Evolutionary conservation across 768 basidiomycete genomes (phyloP).

Genomic region (Rhizopogon salebrosus): DNA sequence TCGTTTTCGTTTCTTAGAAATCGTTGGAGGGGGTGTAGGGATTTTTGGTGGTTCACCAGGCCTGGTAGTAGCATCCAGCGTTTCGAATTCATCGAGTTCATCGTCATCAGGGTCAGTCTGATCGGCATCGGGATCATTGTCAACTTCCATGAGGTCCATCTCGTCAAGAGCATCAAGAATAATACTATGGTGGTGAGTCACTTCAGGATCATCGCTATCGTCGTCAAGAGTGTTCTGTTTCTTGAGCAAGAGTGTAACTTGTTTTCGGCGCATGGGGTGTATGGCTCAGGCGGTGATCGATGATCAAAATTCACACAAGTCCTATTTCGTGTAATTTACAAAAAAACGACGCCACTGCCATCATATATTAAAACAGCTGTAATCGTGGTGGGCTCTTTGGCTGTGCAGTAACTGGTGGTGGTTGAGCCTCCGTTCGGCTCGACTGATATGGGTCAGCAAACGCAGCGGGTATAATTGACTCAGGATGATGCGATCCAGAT

Average conservation of each 20-base stretch:
- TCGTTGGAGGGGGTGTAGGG: not conserved
- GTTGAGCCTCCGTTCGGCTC: slow-evolving; percentile 4
- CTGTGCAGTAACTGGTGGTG: slow-evolving; percentile 4
- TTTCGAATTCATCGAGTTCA: not conserved
- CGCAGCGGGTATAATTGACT: slow-evolving; percentile 23
- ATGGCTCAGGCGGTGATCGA: no score
- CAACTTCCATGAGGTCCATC: no score
- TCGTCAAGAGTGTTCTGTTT: slow-evolving; percentile 17
- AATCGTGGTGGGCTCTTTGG: slow-evolving; percentile 6
- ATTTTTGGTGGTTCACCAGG: not conserved
- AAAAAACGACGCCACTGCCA: no score
- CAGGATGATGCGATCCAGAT: slow-evolving; percentile 24
- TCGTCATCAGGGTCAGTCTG: not conserved
- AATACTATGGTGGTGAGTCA: not conserved
- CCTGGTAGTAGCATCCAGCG: not conserved
- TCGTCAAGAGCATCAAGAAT: slow-evolving; percentile 46
- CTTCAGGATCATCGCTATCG: slow-evolving; percentile 32
- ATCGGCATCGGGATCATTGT: no score
- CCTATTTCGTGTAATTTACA: no score
- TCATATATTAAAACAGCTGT: no score
- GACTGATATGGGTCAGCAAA: slow-evolving; percentile 15
- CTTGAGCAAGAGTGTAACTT: no score
- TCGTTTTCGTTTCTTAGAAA: not conserved
- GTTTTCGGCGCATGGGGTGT: no score
- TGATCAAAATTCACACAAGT: no score